phyloP scores from a whole-genome alignment of 305 asterid genomes.

The Solanum hybrid region DNA sequence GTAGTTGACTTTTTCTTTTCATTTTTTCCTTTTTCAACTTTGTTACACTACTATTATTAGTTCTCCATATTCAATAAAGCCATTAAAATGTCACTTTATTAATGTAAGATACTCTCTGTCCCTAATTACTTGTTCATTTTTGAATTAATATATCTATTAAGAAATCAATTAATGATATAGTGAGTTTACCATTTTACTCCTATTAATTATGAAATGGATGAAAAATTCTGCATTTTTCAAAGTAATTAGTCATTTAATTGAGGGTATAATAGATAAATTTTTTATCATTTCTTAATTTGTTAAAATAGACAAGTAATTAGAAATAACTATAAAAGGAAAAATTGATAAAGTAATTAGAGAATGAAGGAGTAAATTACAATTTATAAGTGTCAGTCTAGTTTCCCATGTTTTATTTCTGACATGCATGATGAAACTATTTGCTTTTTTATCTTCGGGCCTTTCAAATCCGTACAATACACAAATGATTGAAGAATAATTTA shows the following conservation, averaged over 20 bases:
- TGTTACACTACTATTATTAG: background rate
- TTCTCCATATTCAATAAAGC: background rate
- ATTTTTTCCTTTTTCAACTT: background rate
- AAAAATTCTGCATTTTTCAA: no score
- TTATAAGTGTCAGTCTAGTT: background rate
- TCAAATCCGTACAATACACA: background rate
- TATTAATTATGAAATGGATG: no score
- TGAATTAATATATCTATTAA: no score
- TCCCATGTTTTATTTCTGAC: background rate
- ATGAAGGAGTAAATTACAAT: background rate
- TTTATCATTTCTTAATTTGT: no score
- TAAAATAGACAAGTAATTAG: no score
- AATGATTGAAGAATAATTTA: conserved; percentile 3
- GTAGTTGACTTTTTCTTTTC: background rate
- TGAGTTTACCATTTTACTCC: no score
- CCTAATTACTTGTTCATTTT: no score
- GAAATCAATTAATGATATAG: no score
- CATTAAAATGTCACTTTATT: background rate
- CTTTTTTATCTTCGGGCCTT: background rate
- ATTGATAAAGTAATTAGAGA: no score
- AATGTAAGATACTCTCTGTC: background rate
- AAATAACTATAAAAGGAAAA: no score
- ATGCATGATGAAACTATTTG: background rate
- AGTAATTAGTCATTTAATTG: no score
- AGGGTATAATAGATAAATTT: no score